Conservation (phyloP, 1,139 yeast species). For the Pichia sp. region DNA sequence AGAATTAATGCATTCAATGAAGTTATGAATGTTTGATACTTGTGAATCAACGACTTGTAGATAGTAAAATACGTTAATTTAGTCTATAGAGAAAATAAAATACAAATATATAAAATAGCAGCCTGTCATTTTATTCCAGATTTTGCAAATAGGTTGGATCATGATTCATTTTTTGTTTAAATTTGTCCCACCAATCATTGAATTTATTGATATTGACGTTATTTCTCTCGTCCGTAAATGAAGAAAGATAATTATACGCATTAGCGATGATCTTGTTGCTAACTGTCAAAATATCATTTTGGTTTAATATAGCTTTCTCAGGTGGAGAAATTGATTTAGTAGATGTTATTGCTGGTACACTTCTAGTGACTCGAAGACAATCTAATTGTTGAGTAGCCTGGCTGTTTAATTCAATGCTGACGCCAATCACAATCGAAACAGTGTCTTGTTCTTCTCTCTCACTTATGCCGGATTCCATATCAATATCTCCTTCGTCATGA, state of each 20-base stretch:
- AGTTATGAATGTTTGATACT: conserved; percentile 1
- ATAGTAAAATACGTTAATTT: no score
- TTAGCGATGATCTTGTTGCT: conserved; percentile 87
- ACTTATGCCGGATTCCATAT: conserved; percentile 25
- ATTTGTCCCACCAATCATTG: conserved; percentile 95
- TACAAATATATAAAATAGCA: no score
- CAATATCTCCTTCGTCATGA: conserved; percentile 25
- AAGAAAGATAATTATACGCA: conserved; percentile 83
- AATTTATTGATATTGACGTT: conserved; percentile 83
- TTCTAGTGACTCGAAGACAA: conserved; percentile 21
- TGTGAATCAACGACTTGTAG: no score
- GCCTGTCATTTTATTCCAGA: conserved; percentile 10
- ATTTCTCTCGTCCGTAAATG: conserved; percentile 71
- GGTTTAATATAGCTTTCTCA: conserved; percentile 3
- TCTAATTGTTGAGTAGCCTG: conserved; percentile 48
- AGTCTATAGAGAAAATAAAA: no score
- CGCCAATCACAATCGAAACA: conserved; percentile 56
- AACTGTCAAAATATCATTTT: conserved; percentile 27
- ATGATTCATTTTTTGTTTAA: conserved; percentile 59
- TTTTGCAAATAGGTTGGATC: conserved; percentile 77
- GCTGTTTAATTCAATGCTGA: conserved; percentile 71
- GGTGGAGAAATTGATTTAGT: conserved; percentile 3
- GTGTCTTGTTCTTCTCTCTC: conserved; percentile 10
- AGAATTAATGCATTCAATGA: conserved; percentile 31
- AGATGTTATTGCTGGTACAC: not conserved